Base-by-base conservation (phyloP, 768 basidiomycete species). In the Roridomyces roridus region DNA sequence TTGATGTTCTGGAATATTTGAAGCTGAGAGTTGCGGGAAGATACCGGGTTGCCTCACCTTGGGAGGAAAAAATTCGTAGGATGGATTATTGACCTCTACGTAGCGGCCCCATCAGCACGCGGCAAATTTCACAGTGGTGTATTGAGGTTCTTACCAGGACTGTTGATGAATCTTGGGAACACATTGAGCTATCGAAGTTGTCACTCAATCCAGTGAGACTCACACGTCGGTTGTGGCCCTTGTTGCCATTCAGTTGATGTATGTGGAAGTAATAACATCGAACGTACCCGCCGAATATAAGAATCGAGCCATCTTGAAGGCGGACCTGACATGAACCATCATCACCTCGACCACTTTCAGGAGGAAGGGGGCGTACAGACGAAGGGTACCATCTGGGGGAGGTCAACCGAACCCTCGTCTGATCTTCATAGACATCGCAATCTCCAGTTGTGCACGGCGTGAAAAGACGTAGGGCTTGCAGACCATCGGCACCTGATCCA, bases 31-130 rank as follows among this genome's bases (percentile, higher is more conserved):
- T 14, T 14, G 14, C 7, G 29, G 14, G 14, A 14, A 31, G 6
- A 6, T 31, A 14, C 7, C 7, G 14, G 29, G 7, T 14, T 31
- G 6, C 29, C n/a, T n/a, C n/a, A 31, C 29, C 29, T 31, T 78
- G 6, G 72, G 66, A 5, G 77, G 77, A 67, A 69, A 76, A 46
- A 76, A 78, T 55, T 77, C 77, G 46, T 74, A 69, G 0, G 84
- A 86, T 0, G 85, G 84, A 53, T 85, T 85, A 67, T 86, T 86
- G 48, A 83, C 80, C 4, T 85, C 85, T 47, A 74, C 78, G 29
- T 1, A 36, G 21, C 6, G 11, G 21, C 1, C 1, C 18, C 25
- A 81, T 84, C 23, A 35, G n/a, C 20, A 14, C 20, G n/a, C n/a
- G n/a, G n/a, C n/a, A n/a, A n/a, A n/a, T n/a, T n/a, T 2, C 11